Percentiles rank a stretch among this genome's conserved stretches.
These are phyloP conservation scores for Stenocarpella maydis DNA, from an alignment of 2,329 filamentous ascomycete genomes.

Conservation along the genomic window DNA sequence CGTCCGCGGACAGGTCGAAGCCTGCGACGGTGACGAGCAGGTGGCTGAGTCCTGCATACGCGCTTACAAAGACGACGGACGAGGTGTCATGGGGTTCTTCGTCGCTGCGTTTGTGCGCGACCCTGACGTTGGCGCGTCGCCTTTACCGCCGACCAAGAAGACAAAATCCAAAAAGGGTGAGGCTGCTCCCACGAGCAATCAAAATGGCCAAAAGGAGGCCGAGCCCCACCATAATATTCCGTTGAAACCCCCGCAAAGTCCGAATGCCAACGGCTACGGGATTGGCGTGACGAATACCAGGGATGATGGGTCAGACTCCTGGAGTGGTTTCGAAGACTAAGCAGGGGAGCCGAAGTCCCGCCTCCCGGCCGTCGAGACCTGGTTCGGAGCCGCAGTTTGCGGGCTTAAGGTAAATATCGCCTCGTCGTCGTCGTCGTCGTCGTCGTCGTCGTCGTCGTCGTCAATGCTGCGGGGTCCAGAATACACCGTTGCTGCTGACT, in stretches of 20 bases:
- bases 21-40: constrained; percentile 56
- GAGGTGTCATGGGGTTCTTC: constrained; percentile 95
- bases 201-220: background rate
- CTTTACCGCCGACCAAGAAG: background rate
- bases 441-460: no score
- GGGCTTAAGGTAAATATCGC: background rate
- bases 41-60: constrained; percentile 81
- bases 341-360: background rate
- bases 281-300: constrained; percentile 24
- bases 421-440: no score
- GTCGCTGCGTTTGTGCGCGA: constrained; percentile 84
- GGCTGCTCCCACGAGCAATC: background rate
- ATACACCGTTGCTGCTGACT: background rate
- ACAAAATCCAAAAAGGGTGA: background rate
- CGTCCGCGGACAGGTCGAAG: constrained; percentile 65
- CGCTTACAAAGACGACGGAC: constrained; percentile 80
- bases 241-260: background rate
- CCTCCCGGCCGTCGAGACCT: background rate
- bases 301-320: constrained; percentile 28
- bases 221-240: background rate
- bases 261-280: constrained; percentile 14
- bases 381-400: background rate
- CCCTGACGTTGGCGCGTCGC: background rate
- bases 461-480: background rate
- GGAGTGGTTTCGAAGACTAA: constrained; percentile 35